Conservation (phyloP, 768 basidiomycete species). For the Russula vinacea region DNA sequence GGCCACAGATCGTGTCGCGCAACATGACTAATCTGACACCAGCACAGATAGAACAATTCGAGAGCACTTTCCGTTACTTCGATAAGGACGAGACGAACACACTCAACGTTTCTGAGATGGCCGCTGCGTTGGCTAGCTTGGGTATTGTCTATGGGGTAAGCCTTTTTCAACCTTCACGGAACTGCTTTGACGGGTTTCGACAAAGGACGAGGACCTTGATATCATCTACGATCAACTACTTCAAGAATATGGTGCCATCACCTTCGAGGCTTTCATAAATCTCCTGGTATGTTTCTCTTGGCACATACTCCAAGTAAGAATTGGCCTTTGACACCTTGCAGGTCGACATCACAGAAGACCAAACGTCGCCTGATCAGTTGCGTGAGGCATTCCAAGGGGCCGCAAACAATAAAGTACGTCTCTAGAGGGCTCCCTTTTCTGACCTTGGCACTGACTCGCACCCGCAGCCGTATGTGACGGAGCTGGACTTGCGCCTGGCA, state of each 20-base stretch:
- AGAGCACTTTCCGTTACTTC: conserved; percentile 96
- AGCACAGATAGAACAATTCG: conserved; percentile 93
- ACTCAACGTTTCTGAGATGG: conserved; percentile 77
- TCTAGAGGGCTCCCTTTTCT: background rate
- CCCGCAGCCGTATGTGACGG: conserved; percentile 83
- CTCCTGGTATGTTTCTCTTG: conserved; percentile 63
- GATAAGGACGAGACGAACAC: conserved; percentile 92
- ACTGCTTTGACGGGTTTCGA: background rate
- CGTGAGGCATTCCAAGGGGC: conserved; percentile 91
- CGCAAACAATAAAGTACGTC: conserved; percentile 77
- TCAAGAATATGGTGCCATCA: conserved; percentile 81
- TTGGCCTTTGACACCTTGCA: conserved; percentile 35
- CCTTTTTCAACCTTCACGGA: background rate
- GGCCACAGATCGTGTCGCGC: conserved; percentile 78
- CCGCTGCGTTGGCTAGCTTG: conserved; percentile 90
- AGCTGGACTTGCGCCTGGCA: conserved; percentile 84
- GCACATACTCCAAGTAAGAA: background rate
- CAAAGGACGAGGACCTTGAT: conserved; percentile 82
- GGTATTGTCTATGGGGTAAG: conserved; percentile 87
- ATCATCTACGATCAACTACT: conserved; percentile 77
- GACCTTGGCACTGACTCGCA: conserved; percentile 12
- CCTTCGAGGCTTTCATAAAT: conserved; percentile 92
- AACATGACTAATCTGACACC: conserved; percentile 94
- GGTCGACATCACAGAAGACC: conserved; percentile 96
- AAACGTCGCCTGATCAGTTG: conserved; percentile 88